Conservation (phyloP, 2,329 filamentous ascomycete genomes). For the Fusarium armeniacum region DNA sequence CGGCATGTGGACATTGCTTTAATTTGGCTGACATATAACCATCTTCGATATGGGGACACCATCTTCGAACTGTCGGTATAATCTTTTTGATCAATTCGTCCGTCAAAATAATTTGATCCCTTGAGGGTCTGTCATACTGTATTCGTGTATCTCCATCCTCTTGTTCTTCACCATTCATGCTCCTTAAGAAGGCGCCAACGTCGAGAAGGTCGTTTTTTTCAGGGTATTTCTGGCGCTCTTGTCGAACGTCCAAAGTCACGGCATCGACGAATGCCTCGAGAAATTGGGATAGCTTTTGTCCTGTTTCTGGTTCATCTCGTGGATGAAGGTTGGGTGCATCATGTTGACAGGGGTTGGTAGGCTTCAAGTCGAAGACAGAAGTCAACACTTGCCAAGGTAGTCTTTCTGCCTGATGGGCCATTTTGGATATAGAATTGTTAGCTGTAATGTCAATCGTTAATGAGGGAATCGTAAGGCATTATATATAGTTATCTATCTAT, state of each 20-base stretch:
- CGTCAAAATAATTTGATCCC: conserved; percentile 12
- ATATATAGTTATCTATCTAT: too few species aligned
- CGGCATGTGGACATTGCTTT: conserved; percentile 1
- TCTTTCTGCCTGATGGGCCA: conserved; percentile 27
- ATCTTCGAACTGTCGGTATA: not conserved
- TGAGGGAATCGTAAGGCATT: too few species aligned
- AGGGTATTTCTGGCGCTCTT: not conserved
- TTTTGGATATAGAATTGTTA: too few species aligned
- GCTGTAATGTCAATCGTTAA: rapidly evolving
- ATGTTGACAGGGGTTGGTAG: conserved; percentile 22
- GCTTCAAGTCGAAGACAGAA: conserved; percentile 19
- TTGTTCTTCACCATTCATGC: not conserved
- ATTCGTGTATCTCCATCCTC: not conserved
- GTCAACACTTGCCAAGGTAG: conserved; percentile 32
- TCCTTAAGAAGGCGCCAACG: not conserved
- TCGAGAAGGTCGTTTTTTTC: not conserved
- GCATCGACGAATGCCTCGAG: not conserved
- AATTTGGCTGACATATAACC: not conserved
- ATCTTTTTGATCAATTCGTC: conserved; percentile 7
- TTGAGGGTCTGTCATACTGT: not conserved
- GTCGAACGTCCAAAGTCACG: not conserved
- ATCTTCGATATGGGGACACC: not conserved
- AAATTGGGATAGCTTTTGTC: conserved; percentile 5
- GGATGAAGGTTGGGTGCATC: conserved; percentile 26
- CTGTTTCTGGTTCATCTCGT: not conserved